Percentiles rank a stretch among this genome's conserved stretches.
Evolutionary conservation across 371 early-diverging fungal genomes (phyloP).

Genomic region (Lichtheimia hyalospora): DNA sequence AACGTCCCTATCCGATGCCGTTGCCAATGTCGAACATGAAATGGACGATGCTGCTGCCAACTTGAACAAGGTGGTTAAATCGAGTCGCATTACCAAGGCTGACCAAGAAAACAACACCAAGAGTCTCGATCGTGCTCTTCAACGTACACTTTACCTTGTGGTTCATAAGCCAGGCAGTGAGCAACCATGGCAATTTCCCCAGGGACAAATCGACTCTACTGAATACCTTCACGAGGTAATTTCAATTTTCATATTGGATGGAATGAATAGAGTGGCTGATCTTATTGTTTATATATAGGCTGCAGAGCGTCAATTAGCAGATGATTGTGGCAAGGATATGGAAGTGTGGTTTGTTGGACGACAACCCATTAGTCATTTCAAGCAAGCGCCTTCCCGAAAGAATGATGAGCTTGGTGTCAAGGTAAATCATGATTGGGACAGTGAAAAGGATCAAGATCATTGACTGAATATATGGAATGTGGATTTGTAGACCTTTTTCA

Average conservation of each 20-base stretch:
- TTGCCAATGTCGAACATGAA: slow-evolving; percentile 28
- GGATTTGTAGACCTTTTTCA: slow-evolving; percentile 55
- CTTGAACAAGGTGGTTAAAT: slow-evolving; percentile 40
- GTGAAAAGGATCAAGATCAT: background rate
- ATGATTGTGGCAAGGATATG: slow-evolving; percentile 75
- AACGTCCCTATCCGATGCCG: slow-evolving; percentile 33
- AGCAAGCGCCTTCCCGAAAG: slow-evolving; percentile 42
- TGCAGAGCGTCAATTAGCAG: slow-evolving; percentile 70
- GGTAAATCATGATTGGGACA: slow-evolving; percentile 9
- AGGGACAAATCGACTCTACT: slow-evolving; percentile 58
- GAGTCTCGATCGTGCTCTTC: slow-evolving; percentile 76
- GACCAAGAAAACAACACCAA: slow-evolving; percentile 65
- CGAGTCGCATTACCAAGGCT: slow-evolving; percentile 64
- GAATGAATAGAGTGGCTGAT: background rate
- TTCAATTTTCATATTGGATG: background rate
- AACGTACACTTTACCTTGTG: slow-evolving; percentile 73
- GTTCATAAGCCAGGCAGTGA: slow-evolving; percentile 53
- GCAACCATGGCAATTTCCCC: slow-evolving; percentile 79
- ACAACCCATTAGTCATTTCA: slow-evolving; percentile 77
- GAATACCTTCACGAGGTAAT: slow-evolving; percentile 75
- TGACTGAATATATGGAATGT: background rate
- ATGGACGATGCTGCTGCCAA: slow-evolving; percentile 49
- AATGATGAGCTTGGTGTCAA: slow-evolving; percentile 29
- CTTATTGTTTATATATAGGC: slow-evolving; percentile 35
- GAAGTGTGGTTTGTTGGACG: slow-evolving; percentile 87